These are phyloP conservation scores for Triticum dicoccoides DNA, from an alignment of 176 grass and related monocot genomes.

Conservation along the genomic window DNA sequence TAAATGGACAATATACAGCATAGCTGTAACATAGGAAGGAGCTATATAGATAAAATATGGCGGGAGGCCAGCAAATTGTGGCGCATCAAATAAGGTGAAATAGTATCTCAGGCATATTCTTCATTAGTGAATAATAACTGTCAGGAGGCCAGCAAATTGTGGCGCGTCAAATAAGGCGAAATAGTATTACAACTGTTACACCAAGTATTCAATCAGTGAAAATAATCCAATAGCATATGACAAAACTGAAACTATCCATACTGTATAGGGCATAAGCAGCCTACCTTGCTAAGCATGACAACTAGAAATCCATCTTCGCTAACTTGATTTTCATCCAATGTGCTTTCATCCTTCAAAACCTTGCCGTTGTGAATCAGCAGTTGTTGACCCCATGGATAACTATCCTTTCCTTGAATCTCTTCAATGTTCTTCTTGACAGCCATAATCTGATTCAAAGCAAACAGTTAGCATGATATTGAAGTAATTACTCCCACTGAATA, in stretches of 20 bases:
- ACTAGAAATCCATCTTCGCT: slow-evolving; percentile 71
- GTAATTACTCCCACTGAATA: background rate
- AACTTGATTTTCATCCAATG: slow-evolving; percentile 89
- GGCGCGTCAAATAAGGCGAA: too few relatives aligned
- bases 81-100: background rate
- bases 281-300: slow-evolving; percentile 94
- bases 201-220: background rate
- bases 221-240: slow-evolving; percentile 6
- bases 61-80: background rate
- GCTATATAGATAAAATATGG: background rate
- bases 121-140: background rate
- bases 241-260: background rate
- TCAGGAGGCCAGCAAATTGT: too few relatives aligned
- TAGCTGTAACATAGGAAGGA: background rate
- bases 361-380: slow-evolving; percentile 84
- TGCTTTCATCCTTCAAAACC: slow-evolving; percentile 95
- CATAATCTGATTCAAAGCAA: slow-evolving; percentile 67
- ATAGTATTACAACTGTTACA: background rate
- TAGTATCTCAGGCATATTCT: background rate
- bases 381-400: slow-evolving; percentile 82
- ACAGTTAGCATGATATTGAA: slow-evolving; percentile 17
- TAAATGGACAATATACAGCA: slow-evolving; percentile 4
- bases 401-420: slow-evolving; percentile 87
- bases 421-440: slow-evolving; percentile 92
- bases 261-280: background rate